Base-by-base conservation (phyloP, 2,329 filamentous ascomycete genomes). In the Aciculosporium take region DNA sequence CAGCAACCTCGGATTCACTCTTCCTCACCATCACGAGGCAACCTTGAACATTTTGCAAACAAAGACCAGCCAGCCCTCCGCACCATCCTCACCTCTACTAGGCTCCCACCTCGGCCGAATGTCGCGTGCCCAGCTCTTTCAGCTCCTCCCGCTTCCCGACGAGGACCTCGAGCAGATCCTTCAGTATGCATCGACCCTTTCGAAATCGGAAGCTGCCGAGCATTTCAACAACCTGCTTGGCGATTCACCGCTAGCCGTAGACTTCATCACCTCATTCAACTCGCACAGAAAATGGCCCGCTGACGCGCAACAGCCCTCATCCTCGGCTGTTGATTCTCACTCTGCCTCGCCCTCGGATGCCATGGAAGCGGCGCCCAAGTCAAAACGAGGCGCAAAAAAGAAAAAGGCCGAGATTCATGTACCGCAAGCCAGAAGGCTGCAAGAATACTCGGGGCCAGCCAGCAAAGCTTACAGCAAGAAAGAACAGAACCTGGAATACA, bases 181-280 rank as follows among this genome's bases (percentile, higher is more conserved):
- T 49, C 77, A 84, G 37, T 95, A 95, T 58, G 79, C 84, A 2
- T 68, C 76, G 28, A 81, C 79, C 0, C 71, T 96, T 7, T 78
- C 86, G 17, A 87, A 82, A 55, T 64, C 77, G 39, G 83, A 81
- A 48, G 84, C 85, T 12, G 86, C 78, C 39, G 79, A 87, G 32
- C 86, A 96, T 60, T 81, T 98, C 46, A 82, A 79, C 58, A 86
- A 91, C 55, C 68, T 98, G 40, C 73, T 98, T 0, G 91, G 89
- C 38, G 86, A 94, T 58, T 87, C 84, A 6, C 76, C 87, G 1
- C 78, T 82, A 51, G 73, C 68, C 31, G 65, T 87, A 46, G 81
- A 87, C 52, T 91, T 86, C 56, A 79, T 88, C 48, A 76, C 84
- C 1, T 80, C 79, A 15, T 89, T 89, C 58, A 96, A 94, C 56